Percentiles rank a stretch among this genome's conserved stretches.
Evolutionary conservation across 2,329 filamentous ascomycete species (phyloP).

Genomic region (Fusarium sp.): DNA sequence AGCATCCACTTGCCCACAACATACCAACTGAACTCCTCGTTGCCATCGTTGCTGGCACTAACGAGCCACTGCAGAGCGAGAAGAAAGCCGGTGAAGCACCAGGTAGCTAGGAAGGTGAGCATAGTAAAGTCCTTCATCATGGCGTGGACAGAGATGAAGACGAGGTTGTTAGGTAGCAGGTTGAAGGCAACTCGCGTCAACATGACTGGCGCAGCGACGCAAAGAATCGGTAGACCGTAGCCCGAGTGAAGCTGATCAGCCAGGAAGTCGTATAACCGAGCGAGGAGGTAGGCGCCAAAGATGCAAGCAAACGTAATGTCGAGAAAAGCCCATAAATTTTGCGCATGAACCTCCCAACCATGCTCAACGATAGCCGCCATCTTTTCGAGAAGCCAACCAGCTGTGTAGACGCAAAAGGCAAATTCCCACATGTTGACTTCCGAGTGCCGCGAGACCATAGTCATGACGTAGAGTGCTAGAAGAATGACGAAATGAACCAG

Average conservation of each 20-base stretch:
- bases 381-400: constrained; percentile 76
- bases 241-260: constrained; percentile 59
- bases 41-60: constrained; percentile 42
- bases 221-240: constrained; percentile 73
- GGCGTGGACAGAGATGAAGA: constrained; percentile 78
- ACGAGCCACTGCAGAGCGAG: constrained; percentile 76
- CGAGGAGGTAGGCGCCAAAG: constrained; percentile 69
- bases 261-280: constrained; percentile 68
- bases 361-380: constrained; percentile 75
- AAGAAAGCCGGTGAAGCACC: constrained; percentile 78
- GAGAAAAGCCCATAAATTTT: constrained; percentile 80
- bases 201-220: constrained; percentile 75
- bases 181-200: constrained; percentile 79
- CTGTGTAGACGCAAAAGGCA: constrained; percentile 71
- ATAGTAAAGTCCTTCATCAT: constrained; percentile 81
- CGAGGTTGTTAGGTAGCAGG: constrained; percentile 78
- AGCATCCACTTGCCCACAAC: constrained; percentile 82
- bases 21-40: constrained; percentile 52
- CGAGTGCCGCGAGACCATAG: constrained; percentile 69
- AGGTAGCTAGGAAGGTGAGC: constrained; percentile 73
- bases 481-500: constrained; percentile 74
- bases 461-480: constrained; percentile 70
- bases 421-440: constrained; percentile 65
- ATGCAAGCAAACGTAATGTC: constrained; percentile 76
- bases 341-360: constrained; percentile 74